Evolutionary conservation across 495 filamentous ascomycete species (phyloP), one percentile per base, ranked within the genome.

Genomic region (Penicillium maclennaniae): DNA sequence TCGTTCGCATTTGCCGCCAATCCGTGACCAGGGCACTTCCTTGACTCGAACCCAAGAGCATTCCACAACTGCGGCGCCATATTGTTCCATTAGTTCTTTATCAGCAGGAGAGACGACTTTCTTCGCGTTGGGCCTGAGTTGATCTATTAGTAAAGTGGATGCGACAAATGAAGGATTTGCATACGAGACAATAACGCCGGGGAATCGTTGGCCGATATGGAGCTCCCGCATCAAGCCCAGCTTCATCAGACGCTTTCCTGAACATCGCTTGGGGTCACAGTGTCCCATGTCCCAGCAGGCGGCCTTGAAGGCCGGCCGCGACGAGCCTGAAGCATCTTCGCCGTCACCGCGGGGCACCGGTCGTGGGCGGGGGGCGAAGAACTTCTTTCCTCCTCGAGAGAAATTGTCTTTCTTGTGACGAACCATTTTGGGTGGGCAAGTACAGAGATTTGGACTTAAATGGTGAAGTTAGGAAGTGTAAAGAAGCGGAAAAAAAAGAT

Each of bases 251-350:
- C 87, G 83, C 74, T 98, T 97, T 14, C 93, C 93, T 0, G 92
- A 97, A 69, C 93, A 98, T 60, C 95, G 78, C 69, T 97, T 97
- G 7, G 92, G 91, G 68, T 98, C 93, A 73, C 93, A 98, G 69
- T 98, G 93, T 44, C 90, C 91, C 34, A 98, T 76, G 69, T 98
- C 93, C 93, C 93, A 98, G 66, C 92, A 96, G 34, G 92, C 93
- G 42, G 93, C 95, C 75, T 88, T 91, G 80, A 88, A 95, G 14
- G 82, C 66, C 27, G 89, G 87, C 51, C 75, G 74, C 36, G 73
- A 63, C 47, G 72, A 59, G 31, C 59, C 53, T 28, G 50, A 59
- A 45, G 57, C 54, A 39, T 69, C 63, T 56, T 71, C 57, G 25
- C 69, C 71, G 60, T 74, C 72, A 46, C 49, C 54, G 69, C 73